Percentiles rank a stretch among this genome's conserved stretches.
Evolutionary conservation across 306 rosid genomes (phyloP).

Genomic region (Quercus ilex): DNA sequence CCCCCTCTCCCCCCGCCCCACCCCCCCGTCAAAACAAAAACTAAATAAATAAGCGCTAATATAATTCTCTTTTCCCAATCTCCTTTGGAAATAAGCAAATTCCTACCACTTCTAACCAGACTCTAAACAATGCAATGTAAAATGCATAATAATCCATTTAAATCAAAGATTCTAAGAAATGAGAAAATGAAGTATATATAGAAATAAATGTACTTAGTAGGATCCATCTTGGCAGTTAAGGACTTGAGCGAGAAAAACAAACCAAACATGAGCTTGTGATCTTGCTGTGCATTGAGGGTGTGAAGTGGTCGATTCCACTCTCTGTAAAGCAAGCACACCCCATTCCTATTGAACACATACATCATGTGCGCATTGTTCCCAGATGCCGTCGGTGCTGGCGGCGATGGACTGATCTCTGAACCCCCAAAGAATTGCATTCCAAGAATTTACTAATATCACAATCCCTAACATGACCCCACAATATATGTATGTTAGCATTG

Average conservation of each 20-base stretch:
- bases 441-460: background rate
- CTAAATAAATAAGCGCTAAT: background rate
- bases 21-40: no score
- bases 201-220: slow-evolving; percentile 42
- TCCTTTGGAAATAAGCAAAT: background rate
- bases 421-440: slow-evolving; percentile 96
- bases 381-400: slow-evolving; percentile 68
- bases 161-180: background rate
- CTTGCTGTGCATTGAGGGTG: slow-evolving; percentile 81
- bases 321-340: slow-evolving; percentile 83
- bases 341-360: slow-evolving; percentile 84
- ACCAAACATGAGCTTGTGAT: slow-evolving; percentile 97
- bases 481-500: background rate
- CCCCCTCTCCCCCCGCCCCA: background rate
- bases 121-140: background rate
- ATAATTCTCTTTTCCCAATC: background rate
- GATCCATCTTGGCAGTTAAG: slow-evolving; percentile 93
- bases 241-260: slow-evolving; percentile 93
- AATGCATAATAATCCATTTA: background rate
- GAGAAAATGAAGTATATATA: background rate
- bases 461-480: background rate
- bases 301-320: slow-evolving; percentile 95
- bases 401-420: slow-evolving; percentile 95
- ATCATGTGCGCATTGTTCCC: slow-evolving; percentile 96
- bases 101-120: background rate